Evolutionary conservation across 2,329 filamentous ascomycete genomes (phyloP).

Genomic region (Colletotrichum brevisporum): DNA sequence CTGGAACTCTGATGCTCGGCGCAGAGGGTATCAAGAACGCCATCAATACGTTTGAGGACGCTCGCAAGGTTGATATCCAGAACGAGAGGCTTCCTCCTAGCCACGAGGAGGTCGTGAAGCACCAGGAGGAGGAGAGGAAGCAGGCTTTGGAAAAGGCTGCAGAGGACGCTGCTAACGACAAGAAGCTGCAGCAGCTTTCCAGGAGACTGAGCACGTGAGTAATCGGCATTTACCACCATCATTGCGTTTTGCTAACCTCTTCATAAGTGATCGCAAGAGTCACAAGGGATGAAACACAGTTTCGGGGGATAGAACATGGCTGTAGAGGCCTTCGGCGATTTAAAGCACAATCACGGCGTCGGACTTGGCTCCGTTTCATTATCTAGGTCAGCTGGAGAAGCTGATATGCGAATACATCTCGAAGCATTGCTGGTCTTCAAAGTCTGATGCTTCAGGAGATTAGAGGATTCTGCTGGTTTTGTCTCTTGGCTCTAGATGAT

Average conservation of each 20-base stretch:
- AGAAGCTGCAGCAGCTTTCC: constrained; percentile 86
- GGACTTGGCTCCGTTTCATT: constrained; percentile 33
- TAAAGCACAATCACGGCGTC: constrained; percentile 36
- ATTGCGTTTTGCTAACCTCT: not conserved
- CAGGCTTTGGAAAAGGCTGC: constrained; percentile 89
- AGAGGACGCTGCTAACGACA: constrained; percentile 92
- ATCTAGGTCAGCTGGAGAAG: constrained; percentile 31
- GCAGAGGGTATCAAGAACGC: constrained; percentile 99
- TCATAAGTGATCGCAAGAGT: constrained; percentile 51
- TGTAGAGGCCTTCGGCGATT: constrained; percentile 24
- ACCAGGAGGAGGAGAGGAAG: constrained; percentile 84
- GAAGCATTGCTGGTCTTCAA: constrained; percentile 15
- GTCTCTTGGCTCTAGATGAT: constrained; percentile 8
- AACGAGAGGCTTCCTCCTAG: constrained; percentile 95
- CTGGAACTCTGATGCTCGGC: constrained; percentile 96
- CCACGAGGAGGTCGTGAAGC: constrained; percentile 90
- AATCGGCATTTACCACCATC: not conserved
- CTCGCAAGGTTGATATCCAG: constrained; percentile 95
- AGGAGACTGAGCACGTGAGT: constrained; percentile 96
- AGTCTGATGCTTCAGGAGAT: constrained; percentile 3
- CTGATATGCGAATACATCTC: constrained; percentile 35
- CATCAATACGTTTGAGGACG: constrained; percentile 96
- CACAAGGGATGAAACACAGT: constrained; percentile 34
- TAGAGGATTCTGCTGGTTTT: constrained; percentile 1
- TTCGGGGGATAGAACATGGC: constrained; percentile 12